Conservation (phyloP, 192 early-diverging fungal genomes). For the Oehlia diaphana region DNA sequence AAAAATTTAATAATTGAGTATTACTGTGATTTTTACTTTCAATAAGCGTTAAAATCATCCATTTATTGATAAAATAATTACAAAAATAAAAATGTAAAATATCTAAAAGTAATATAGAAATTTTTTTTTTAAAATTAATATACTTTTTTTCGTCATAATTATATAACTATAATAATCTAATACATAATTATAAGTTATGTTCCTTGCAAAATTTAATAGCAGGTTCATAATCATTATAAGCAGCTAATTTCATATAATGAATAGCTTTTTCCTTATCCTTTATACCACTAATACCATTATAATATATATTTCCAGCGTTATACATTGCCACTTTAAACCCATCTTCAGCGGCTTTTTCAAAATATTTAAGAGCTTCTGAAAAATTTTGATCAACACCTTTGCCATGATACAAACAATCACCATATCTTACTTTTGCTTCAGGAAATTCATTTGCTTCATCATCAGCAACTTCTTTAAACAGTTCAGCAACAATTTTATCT, state of each 20-base stretch:
- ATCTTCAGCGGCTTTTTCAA: background rate
- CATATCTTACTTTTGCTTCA: conserved; percentile 1
- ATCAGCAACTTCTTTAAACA: conserved; percentile 15
- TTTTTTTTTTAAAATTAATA: no score
- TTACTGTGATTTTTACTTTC: no score
- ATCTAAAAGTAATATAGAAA: no score
- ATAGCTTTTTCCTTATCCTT: background rate
- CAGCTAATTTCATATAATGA: background rate
- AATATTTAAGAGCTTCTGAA: background rate
- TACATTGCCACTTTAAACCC: background rate
- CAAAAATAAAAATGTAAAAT: no score
- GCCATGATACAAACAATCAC: background rate
- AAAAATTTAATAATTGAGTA: no score
- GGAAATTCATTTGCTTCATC: background rate
- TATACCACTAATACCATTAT: background rate
- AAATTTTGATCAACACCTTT: background rate
- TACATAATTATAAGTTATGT: background rate
- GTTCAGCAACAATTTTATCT: background rate
- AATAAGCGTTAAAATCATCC: no score
- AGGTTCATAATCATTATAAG: background rate
- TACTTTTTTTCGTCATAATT: no score
- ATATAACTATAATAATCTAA: no score
- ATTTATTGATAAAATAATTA: no score
- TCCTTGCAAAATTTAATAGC: background rate
- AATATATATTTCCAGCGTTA: background rate